A percentile compares a stretch with the other conserved stretches of the same genome.
Conservation (phyloP, 805 yeast genomes). For the Blastobotrys mokoenaii region DNA sequence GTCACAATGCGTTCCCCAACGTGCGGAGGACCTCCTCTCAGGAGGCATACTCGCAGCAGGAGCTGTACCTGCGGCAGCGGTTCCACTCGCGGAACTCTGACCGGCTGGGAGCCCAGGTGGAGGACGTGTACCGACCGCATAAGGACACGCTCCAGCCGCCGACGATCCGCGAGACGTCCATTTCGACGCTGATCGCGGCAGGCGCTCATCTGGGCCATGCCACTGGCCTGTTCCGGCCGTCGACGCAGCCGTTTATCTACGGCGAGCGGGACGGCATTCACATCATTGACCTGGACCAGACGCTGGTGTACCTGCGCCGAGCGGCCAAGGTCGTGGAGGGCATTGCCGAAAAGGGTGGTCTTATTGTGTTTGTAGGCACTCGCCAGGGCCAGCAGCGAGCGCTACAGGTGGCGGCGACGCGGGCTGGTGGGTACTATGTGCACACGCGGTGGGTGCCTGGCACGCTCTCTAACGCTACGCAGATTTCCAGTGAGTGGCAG, state of each 20-base stretch:
- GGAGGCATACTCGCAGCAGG: conserved; percentile 69
- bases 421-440: conserved; percentile 74
- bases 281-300: conserved; percentile 82
- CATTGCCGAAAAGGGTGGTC: conserved; percentile 76
- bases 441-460: conserved; percentile 91
- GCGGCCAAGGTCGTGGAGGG: conserved; percentile 83
- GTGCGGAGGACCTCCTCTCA: conserved; percentile 51
- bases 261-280: conserved; percentile 90
- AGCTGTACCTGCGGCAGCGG: conserved; percentile 64
- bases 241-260: conserved; percentile 76
- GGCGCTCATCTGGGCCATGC: conserved; percentile 95
- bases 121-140: conserved; percentile 61
- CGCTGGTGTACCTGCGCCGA: conserved; percentile 62
- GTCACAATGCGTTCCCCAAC: conserved; percentile 42
- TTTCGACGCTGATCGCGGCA: conserved; percentile 72
- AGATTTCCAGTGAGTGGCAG: conserved; percentile 49
- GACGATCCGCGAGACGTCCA: conserved; percentile 46
- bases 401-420: conserved; percentile 68
- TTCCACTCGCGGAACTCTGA: conserved; percentile 50
- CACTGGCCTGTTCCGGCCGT: conserved; percentile 56
- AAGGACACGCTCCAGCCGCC: conserved; percentile 55
- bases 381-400: conserved; percentile 67
- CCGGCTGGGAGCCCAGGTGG: conserved; percentile 55
- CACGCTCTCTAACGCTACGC: conserved; percentile 76
- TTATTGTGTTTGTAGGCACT: conserved; percentile 78